Percentiles rank a stretch among this genome's conserved stretches.
phyloP scores from a whole-genome alignment of 805 yeast genomes.

The Cyberlindnera japonica region DNA sequence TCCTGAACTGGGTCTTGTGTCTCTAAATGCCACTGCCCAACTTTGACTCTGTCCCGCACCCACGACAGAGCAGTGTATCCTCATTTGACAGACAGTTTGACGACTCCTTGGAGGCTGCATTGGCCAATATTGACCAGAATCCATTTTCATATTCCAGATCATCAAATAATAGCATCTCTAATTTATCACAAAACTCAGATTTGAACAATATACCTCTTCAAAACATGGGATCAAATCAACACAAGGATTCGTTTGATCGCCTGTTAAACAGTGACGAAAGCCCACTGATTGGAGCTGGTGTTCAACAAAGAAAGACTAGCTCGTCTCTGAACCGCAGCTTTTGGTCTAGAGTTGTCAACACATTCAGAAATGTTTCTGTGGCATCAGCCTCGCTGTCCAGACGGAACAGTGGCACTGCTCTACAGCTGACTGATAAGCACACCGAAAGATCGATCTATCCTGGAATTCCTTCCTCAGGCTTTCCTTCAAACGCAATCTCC shows the following conservation, averaged over 20 bases:
- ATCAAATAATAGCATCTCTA: conserved; percentile 30
- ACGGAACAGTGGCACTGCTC: conserved; percentile 12
- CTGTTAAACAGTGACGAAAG: conserved; percentile 20
- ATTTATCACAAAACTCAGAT: conserved; percentile 28
- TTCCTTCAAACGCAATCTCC: conserved; percentile 75
- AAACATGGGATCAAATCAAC: conserved; percentile 25
- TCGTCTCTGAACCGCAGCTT: neutral
- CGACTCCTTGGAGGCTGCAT: conserved; percentile 60
- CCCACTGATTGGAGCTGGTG: conserved; percentile 12
- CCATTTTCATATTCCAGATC: conserved; percentile 24
- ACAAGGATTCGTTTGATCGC: conserved; percentile 27
- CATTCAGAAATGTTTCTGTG: conserved; percentile 7
- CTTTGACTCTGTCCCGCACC: conserved; percentile 14
- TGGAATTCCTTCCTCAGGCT: conserved; percentile 36
- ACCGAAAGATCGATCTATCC: conserved; percentile 42
- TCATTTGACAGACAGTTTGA: conserved; percentile 62
- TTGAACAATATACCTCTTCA: conserved; percentile 32
- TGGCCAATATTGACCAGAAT: conserved; percentile 46
- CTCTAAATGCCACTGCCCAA: conserved; percentile 23
- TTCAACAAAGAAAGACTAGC: neutral
- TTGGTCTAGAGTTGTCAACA: conserved; percentile 17
- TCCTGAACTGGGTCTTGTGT: no score
- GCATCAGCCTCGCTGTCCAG: conserved; percentile 11
- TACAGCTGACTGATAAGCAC: conserved; percentile 29
- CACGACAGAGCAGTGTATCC: conserved; percentile 33